Percentiles rank a stretch among this genome's conserved stretches.
These are phyloP conservation scores for Phytophthora citricola DNA, from an alignment of 352 stramenopile genomes.

Conservation along the genomic window DNA sequence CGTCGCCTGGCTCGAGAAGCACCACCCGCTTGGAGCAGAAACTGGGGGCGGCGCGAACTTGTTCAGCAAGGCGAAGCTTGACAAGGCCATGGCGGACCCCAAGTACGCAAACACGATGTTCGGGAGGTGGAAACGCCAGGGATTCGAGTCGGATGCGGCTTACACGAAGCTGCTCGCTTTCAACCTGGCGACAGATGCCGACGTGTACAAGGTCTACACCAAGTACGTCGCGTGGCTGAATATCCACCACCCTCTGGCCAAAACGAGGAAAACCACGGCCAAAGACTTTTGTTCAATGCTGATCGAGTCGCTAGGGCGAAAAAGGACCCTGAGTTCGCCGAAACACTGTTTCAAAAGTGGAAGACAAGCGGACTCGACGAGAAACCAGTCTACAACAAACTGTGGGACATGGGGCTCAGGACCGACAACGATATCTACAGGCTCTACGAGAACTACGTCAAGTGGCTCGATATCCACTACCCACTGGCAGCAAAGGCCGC, in stretches of 20 bases:
- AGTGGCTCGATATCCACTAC: constrained; percentile 9
- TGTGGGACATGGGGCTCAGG: neutral
- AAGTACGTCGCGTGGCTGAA: constrained; percentile 1
- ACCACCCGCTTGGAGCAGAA: no score
- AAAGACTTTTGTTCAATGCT: neutral
- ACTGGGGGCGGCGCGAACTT: neutral
- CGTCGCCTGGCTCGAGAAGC: no score
- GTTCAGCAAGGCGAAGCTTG: constrained; percentile 7
- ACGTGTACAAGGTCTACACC: neutral
- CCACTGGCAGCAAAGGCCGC: constrained; percentile 1
- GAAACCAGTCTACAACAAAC: neutral
- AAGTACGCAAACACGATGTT: constrained; percentile 13
- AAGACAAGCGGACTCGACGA: neutral
- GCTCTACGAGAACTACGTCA: constrained; percentile 10
- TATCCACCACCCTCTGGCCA: neutral
- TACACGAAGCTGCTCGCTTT: no score
- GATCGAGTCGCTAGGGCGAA: neutral
- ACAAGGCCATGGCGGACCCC: neutral
- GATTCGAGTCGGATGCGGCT: neutral
- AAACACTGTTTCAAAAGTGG: constrained; percentile 8
- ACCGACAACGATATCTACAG: neutral
- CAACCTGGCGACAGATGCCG: no score
- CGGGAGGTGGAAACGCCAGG: constrained; percentile 8
- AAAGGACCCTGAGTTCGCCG: neutral
- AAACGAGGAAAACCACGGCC: neutral